These are phyloP conservation scores for Cicer arietinum DNA, from an alignment of 306 rosid species.

Conservation along the genomic window DNA sequence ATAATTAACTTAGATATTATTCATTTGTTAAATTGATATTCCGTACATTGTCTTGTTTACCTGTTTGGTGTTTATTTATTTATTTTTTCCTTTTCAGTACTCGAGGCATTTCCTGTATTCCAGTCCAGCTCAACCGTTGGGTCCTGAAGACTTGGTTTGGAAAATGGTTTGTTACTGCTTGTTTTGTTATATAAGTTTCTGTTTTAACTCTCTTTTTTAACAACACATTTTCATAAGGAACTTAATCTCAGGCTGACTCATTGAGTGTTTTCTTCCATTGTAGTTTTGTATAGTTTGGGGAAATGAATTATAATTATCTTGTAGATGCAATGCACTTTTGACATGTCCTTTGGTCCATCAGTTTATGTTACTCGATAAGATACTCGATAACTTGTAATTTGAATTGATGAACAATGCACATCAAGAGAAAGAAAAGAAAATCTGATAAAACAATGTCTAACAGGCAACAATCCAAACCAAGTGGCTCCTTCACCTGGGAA, in stretches of 20 bases:
- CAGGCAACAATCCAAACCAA: background rate
- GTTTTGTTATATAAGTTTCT: constrained; percentile 8
- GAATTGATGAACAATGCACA: background rate
- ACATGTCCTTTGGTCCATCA: constrained; percentile 19
- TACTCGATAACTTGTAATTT: background rate
- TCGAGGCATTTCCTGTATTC: constrained; percentile 88
- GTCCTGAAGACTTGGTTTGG: constrained; percentile 97
- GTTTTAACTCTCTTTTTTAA: constrained; percentile 21
- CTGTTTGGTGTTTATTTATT: constrained; percentile 29
- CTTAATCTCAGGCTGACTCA: constrained; percentile 3
- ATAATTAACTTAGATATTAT: constrained; percentile 16
- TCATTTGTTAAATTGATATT: constrained; percentile 25
- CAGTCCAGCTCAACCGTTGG: constrained; percentile 91
- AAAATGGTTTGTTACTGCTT: constrained; percentile 74
- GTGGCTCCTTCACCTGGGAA: background rate
- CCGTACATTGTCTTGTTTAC: constrained; percentile 24
- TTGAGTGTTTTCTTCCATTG: constrained; percentile 17
- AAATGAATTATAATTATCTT: background rate
- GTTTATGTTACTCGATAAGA: background rate
- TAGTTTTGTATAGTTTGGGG: constrained; percentile 10
- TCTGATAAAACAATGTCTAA: background rate
- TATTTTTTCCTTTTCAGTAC: constrained; percentile 58
- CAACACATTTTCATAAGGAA: constrained; percentile 11
- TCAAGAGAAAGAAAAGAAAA: background rate
- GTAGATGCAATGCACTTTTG: constrained; percentile 5